Evolutionary conservation across 2,329 filamentous ascomycete species (phyloP).

Genomic region (Aureobasidium lini): DNA sequence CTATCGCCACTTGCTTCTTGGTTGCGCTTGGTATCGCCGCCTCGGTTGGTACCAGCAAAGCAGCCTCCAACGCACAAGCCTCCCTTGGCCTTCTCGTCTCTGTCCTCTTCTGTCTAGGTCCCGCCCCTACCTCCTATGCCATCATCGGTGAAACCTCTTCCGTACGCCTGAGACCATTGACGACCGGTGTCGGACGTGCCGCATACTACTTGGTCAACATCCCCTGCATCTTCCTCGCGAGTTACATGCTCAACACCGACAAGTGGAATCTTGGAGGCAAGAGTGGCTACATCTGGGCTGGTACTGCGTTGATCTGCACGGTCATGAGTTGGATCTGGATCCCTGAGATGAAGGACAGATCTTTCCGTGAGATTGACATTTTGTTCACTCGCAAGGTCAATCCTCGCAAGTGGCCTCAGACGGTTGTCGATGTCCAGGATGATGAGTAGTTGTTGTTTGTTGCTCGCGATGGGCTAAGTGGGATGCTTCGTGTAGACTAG

Average conservation of each 20-base stretch:
- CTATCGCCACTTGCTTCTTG: constrained; percentile 47
- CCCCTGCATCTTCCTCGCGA: constrained; percentile 56
- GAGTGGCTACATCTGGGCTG: constrained; percentile 55
- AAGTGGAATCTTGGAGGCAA: constrained; percentile 38
- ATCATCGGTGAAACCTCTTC: constrained; percentile 62
- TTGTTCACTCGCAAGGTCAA: constrained; percentile 47
- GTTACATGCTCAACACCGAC: constrained; percentile 53
- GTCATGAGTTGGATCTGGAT: constrained; percentile 39
- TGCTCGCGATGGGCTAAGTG: not conserved
- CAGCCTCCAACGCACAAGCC: constrained; percentile 49
- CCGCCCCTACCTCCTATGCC: constrained; percentile 58
- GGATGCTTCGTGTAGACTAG: too few relatives aligned
- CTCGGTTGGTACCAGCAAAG: constrained; percentile 36
- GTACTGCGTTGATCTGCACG: constrained; percentile 50
- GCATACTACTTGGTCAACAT: constrained; percentile 59
- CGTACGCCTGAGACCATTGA: constrained; percentile 56
- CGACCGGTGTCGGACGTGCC: constrained; percentile 56
- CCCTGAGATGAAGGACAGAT: constrained; percentile 51
- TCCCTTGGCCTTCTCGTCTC: constrained; percentile 58
- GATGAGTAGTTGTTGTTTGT: constrained; percentile 46
- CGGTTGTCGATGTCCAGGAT: constrained; percentile 50
- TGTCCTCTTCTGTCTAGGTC: constrained; percentile 55
- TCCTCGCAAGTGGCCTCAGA: constrained; percentile 51
- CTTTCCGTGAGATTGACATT: constrained; percentile 57
- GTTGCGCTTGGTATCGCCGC: constrained; percentile 53